Base-by-base conservation (phyloP, 192 early-diverging fungal genomes). In the Borealophlyctis nickersoniae region DNA sequence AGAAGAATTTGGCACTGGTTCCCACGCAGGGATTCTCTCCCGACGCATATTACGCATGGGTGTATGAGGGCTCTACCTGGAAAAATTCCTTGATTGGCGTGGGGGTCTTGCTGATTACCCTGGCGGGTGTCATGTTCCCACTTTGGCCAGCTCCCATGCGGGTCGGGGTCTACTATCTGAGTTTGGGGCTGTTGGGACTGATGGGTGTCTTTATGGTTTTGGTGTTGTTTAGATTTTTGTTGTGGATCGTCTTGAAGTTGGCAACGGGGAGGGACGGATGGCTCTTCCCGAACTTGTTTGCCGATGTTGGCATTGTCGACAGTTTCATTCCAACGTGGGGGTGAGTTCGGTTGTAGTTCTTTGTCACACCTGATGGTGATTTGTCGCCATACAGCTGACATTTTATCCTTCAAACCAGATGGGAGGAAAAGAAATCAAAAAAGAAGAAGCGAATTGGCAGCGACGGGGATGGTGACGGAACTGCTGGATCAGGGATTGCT, bases 201-300 rank as follows among this genome's bases (percentile, higher is more conserved):
- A 77, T 98, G 54, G 96, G 94, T 22, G 72, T 97, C 32, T 89
- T 98, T 73, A 91, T 97, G 78, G 87, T 73, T 13, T 80, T 93
- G 67, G 89, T 90, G 1, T 84, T 98, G 45, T 77, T 97, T 28
- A 82, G 96, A n/a, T 70, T 94, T 51, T 83, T 95, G 52, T 67
- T 97, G 26, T 98, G 89, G 71, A 62, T 94, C 52, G 81, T 89
- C 3, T 84, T 91, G 45, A 78, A 89, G 59, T 70, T 84, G 2
- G 73, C 81, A 22, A 78, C 85, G 22, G 88, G 91, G 39, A 86
- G 86, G 58, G 92, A 94, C 24, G 84, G 96, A 62, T 97, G 94
- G 96, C 75, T 98, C 14, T 98, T 95, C 80, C 96, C 96, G 49
- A 95, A 97, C 58, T 73, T 98, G 66, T 98, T 98, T 82, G 96